Percentiles rank a stretch among this genome's conserved stretches.
These are phyloP conservation scores for Triticum turgidum DNA, from an alignment of 176 grass and related monocot genomes.

Conservation along the genomic window DNA sequence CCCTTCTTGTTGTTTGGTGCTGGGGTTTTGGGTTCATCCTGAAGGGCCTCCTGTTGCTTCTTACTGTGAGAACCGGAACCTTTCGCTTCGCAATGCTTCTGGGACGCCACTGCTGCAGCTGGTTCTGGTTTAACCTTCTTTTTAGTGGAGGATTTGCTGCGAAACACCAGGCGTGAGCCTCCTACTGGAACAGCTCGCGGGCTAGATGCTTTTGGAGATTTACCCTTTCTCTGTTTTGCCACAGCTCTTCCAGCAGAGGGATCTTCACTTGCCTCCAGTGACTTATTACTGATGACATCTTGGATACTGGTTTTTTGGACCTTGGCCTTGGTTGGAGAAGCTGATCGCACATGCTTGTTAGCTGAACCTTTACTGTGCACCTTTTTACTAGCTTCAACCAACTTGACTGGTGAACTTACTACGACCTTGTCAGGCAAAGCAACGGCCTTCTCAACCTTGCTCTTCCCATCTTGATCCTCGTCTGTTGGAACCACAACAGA, in stretches of 20 bases:
- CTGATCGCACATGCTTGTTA: slow-evolving; percentile 42
- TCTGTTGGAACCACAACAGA: slow-evolving; percentile 48
- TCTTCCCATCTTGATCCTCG: slow-evolving; percentile 37
- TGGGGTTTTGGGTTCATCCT: slow-evolving; percentile 55
- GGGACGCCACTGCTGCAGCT: slow-evolving; percentile 9
- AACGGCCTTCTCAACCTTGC: slow-evolving; percentile 43
- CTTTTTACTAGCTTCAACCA: slow-evolving; percentile 27
- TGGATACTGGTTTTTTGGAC: slow-evolving; percentile 88
- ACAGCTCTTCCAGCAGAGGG: background rate
- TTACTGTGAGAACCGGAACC: slow-evolving; percentile 17
- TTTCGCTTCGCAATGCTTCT: slow-evolving; percentile 45
- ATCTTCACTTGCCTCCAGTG: slow-evolving; percentile 43
- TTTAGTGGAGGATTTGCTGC: slow-evolving; percentile 61
- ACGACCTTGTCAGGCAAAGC: slow-evolving; percentile 49
- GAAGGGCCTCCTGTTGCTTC: slow-evolving; percentile 33
- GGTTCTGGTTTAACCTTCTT: slow-evolving; percentile 81
- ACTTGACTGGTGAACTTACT: slow-evolving; percentile 33
- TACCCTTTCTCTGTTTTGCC: slow-evolving; percentile 64
- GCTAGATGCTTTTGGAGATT: slow-evolving; percentile 58
- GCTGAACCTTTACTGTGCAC: slow-evolving; percentile 28
- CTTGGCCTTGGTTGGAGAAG: slow-evolving; percentile 46
- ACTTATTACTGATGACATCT: slow-evolving; percentile 71
- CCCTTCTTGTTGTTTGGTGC: slow-evolving; percentile 41
- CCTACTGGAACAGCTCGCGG: slow-evolving; percentile 52
- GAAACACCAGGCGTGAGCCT: slow-evolving; percentile 58